Evolutionary conservation across 768 basidiomycete genomes (phyloP), one percentile per base, ranked within the genome.

Genomic region (Phallus indusiatus): DNA sequence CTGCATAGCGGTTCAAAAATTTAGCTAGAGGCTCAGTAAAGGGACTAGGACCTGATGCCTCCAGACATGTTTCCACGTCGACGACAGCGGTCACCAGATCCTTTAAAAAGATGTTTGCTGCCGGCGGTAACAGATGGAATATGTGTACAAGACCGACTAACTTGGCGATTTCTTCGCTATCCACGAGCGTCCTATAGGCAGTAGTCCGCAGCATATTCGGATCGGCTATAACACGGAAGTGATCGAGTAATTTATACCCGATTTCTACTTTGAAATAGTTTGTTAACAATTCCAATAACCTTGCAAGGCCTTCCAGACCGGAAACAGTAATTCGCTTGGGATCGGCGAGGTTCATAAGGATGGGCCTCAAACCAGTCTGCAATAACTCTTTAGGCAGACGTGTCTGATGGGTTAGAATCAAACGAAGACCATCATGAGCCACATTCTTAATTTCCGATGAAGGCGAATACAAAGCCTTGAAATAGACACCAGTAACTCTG

Each of bases 261-360:
- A 99, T 98, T 74, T 99, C 96, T 17, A 99, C 95, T 71, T 97
- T 98, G 84, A 99, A 99, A 73, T 99, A 98, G 70, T 97, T 97
- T 42, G 94, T 96, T 57, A 99, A 74, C 7, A 99, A 80, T 70
- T 96, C 93, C 53, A 99, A 76, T 53, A 99, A 80, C 12, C 95
- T 85, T 12, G 94, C 95, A 21, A 99, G 76, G 2, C 96, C 96
- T 70, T 99, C 94, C 58, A 95, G 70, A 10, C 94, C 94, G 5
- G 90, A 82, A 22, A 96, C 89, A 7, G 92, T 94, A 35, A 99
- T 79, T 36, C 92, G 84, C 67, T 94, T 94, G 37, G 94, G 90
- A 72, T 98, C 96, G 1, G 94, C 94, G 22, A 99, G 82, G 68
- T 98, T 98, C 87, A 97, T 96, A 59, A 98, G 72, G 64, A 99